These are phyloP conservation scores for Gaeumannomyces tritici DNA, from an alignment of 2,329 filamentous ascomycete species.

Conservation along the genomic window DNA sequence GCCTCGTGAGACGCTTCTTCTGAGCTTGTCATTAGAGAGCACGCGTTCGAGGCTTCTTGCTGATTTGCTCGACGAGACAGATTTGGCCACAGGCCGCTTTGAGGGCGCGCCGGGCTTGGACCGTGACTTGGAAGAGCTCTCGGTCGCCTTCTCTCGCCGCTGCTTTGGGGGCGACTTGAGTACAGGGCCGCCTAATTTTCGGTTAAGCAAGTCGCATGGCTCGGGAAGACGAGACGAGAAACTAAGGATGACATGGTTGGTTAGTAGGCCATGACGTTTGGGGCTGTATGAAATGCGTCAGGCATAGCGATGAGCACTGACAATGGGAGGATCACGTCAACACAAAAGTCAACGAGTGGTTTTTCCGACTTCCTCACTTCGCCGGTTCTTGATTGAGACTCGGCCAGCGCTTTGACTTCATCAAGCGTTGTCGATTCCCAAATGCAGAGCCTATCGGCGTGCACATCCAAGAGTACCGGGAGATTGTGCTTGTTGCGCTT, in stretches of 20 bases:
- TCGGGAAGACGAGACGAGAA: slow-evolving; percentile 70
- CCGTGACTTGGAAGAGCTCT: slow-evolving; percentile 21
- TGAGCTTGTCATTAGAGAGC: slow-evolving; percentile 48
- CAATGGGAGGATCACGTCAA: slow-evolving; percentile 75
- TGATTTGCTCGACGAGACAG: slow-evolving; percentile 28
- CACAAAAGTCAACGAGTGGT: slow-evolving; percentile 64
- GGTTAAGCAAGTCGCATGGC: slow-evolving; percentile 59
- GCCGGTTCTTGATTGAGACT: slow-evolving; percentile 29
- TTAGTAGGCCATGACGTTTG: background rate
- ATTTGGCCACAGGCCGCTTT: slow-evolving; percentile 35
- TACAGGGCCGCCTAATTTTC: slow-evolving; percentile 65
- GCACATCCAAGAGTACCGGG: slow-evolving; percentile 56
- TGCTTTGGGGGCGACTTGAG: slow-evolving; percentile 41
- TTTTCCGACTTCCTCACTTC: slow-evolving; percentile 29
- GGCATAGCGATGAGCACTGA: slow-evolving; percentile 26
- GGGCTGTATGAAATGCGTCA: background rate
- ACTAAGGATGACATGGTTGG: slow-evolving; percentile 24
- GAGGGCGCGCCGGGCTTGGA: slow-evolving; percentile 39
- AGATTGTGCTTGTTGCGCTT: slow-evolving; percentile 57
- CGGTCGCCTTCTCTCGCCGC: slow-evolving; percentile 23
- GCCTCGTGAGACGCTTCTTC: slow-evolving; percentile 44
- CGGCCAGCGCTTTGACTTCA: slow-evolving; percentile 39
- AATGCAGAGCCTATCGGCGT: slow-evolving; percentile 71
- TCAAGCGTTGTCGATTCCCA: slow-evolving; percentile 70
- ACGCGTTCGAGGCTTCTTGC: slow-evolving; percentile 51